Conservation (phyloP, 108 stramenopile genomes). For the Skeletonema costatum region DNA sequence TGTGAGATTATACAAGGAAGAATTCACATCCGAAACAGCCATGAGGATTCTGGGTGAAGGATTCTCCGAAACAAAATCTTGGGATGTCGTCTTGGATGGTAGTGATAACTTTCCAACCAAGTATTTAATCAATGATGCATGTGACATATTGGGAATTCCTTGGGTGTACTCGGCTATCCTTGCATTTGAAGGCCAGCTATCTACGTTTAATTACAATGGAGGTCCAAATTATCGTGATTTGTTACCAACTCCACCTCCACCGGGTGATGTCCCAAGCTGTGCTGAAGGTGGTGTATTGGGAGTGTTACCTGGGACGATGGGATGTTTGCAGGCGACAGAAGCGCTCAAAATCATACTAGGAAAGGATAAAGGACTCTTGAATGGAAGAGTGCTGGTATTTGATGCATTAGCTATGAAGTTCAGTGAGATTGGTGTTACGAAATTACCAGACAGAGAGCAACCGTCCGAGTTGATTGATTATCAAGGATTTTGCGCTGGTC, state of each 20-base stretch:
- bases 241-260: slow-evolving; percentile 89
- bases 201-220: slow-evolving; percentile 76
- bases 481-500: slow-evolving; percentile 86
- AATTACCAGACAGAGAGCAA: slow-evolving; percentile 42
- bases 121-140: slow-evolving; percentile 95
- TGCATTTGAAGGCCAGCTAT: slow-evolving; percentile 93
- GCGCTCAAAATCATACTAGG: slow-evolving; percentile 86
- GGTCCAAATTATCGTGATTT: slow-evolving; percentile 92
- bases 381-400: slow-evolving; percentile 80
- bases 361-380: slow-evolving; percentile 59
- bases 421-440: slow-evolving; percentile 64
- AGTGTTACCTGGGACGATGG: slow-evolving; percentile 93
- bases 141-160: slow-evolving; percentile 77
- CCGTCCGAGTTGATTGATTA: slow-evolving; percentile 81
- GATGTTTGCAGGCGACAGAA: slow-evolving; percentile 94
- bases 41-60: slow-evolving; percentile 64
- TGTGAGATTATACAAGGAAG: slow-evolving; percentile 71
- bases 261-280: slow-evolving; percentile 92
- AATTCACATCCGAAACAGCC: slow-evolving; percentile 81
- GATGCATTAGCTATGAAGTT: slow-evolving; percentile 88
- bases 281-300: slow-evolving; percentile 96
- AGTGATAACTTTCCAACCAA: slow-evolving; percentile 97
- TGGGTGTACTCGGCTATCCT: slow-evolving; percentile 93
- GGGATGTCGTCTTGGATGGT: slow-evolving; percentile 92
- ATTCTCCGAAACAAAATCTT: slow-evolving; percentile 43